These are phyloP conservation scores for Neofusicoccum parvum DNA, from an alignment of 2,329 filamentous ascomycete genomes.

Conservation along the genomic window DNA sequence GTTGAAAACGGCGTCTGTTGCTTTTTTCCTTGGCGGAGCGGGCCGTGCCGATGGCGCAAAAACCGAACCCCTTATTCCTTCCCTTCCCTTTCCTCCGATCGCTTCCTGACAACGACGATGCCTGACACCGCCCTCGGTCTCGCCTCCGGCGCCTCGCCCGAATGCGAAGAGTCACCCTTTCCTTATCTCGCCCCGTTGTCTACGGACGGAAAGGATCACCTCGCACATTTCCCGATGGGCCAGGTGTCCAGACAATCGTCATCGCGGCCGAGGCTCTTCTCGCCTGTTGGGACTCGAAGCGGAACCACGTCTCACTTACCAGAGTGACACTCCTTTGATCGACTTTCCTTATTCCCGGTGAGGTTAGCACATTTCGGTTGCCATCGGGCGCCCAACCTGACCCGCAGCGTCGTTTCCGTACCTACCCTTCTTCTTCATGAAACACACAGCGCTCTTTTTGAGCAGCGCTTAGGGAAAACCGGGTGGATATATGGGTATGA, in stretches of 20 bases:
- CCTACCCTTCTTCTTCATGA: slow-evolving; percentile 3
- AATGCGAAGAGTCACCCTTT: background rate
- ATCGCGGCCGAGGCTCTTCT: background rate
- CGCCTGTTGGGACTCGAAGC: slow-evolving; percentile 4
- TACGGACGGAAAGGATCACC: slow-evolving; percentile 3
- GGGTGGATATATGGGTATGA: slow-evolving; percentile 14
- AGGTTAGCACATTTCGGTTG: background rate
- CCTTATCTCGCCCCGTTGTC: slow-evolving; percentile 2
- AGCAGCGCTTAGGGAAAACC: slow-evolving; percentile 14
- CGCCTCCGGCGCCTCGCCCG: slow-evolving; percentile 1
- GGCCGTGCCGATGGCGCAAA: slow-evolving; percentile 17
- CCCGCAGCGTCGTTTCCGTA: slow-evolving; percentile 13
- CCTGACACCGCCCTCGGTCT: slow-evolving; percentile 17
- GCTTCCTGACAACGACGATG: slow-evolving; percentile 7
- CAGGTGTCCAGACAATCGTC: background rate
- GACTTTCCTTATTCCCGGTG: slow-evolving; percentile 13
- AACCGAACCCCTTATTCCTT: slow-evolving; percentile 17
- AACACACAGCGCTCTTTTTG: background rate
- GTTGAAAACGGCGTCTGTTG: slow-evolving; percentile 18
- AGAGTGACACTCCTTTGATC: slow-evolving; percentile 15
- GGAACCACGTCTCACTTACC: background rate
- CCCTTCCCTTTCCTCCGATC: slow-evolving; percentile 1
- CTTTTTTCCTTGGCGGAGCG: slow-evolving; percentile 16
- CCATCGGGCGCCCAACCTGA: slow-evolving; percentile 15
- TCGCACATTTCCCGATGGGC: background rate